Base-by-base conservation (phyloP, 2,329 filamentous ascomycete species). In the Apiospora hydei region DNA sequence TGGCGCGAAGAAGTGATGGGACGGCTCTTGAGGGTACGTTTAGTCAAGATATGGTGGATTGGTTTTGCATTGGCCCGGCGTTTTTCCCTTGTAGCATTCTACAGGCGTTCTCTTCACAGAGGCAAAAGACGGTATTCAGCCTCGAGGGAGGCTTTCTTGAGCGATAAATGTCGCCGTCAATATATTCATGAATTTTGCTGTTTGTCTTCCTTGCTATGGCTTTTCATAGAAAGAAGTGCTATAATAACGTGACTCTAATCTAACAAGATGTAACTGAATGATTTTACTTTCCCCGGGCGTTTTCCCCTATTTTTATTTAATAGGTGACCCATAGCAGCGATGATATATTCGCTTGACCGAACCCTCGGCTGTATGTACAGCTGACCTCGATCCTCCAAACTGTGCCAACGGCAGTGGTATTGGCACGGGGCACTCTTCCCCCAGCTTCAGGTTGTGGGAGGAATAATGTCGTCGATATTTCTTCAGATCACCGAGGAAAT, bases 221-320 rank as follows among this genome's bases (percentile, higher is more conserved):
- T 47, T 41, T 21, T 41, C 43, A 18, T 30, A 47, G 66, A 68
- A 68, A 68, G 66, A 68, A 68, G 57, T 64, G 57, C 34, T 69
- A 69, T 69, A 69, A 49, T 69, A 69, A 64, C 49, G 46, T n/a
- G 47, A 69, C 47, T 41, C 47, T 69, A 69, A 69, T 69, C 49
- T 51, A 51, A 69, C 68, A 57, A 57, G 47, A 69, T 41, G 47
- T 69, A 51, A 64, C 34, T 64, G 57, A 41, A 64, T 14, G 57
- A 64, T 41, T 30, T 64, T 10, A 11, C 57, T n/a, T 34, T 30
- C 26, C 34, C 34, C 41, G 57, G 57, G 5, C 34, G 57, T 10
- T n/a, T 34, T 41, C 34, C 18, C 57, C 57, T 64, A n/a, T 18
- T 64, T n/a, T 41, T n/a, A 64, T 18, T 41, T 24, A 30, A 38